A percentile compares a stretch with the other conserved stretches of the same genome.
phyloP scores from a whole-genome alignment of 2,329 filamentous ascomycete species.

The Shiraia bambusicola region DNA sequence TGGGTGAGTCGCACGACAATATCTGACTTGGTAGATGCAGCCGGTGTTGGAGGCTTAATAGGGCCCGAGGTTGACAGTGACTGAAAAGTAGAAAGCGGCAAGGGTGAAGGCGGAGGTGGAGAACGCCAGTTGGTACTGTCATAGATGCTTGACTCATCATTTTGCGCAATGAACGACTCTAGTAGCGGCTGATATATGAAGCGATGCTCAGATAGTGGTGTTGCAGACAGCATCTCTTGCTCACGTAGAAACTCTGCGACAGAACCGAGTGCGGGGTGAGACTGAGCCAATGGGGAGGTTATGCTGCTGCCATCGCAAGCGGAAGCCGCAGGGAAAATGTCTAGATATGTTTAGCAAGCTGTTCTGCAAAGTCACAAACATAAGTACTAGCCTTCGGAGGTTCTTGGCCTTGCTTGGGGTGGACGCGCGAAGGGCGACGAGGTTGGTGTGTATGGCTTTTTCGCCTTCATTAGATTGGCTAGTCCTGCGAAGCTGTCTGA shows the following conservation, averaged over 20 bases:
- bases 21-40: constrained; percentile 2
- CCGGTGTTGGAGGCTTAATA: constrained; percentile 6
- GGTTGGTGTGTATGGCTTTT: constrained; percentile 13
- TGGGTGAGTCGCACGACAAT: constrained; percentile 9
- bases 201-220: not conserved
- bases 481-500: constrained; percentile 24
- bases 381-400: constrained; percentile 5
- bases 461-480: constrained; percentile 18
- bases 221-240: not conserved
- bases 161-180: constrained; percentile 1
- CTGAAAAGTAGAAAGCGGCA: not conserved
- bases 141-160: not conserved
- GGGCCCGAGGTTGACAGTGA: constrained; percentile 1
- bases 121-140: not conserved
- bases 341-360: constrained; percentile 5
- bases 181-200: constrained; percentile 3
- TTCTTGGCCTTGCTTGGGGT: not conserved
- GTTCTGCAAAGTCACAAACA: not conserved
- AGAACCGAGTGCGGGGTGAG: constrained; percentile 3
- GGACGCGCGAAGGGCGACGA: not conserved
- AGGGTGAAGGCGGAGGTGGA: not conserved
- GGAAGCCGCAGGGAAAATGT: constrained; percentile 4
- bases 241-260: constrained; percentile 10
- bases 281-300: constrained; percentile 6
- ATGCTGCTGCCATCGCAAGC: constrained; percentile 1